Evolutionary conservation across 495 filamentous ascomycete species (phyloP).

Genomic region (Aspergillus baeticus): DNA sequence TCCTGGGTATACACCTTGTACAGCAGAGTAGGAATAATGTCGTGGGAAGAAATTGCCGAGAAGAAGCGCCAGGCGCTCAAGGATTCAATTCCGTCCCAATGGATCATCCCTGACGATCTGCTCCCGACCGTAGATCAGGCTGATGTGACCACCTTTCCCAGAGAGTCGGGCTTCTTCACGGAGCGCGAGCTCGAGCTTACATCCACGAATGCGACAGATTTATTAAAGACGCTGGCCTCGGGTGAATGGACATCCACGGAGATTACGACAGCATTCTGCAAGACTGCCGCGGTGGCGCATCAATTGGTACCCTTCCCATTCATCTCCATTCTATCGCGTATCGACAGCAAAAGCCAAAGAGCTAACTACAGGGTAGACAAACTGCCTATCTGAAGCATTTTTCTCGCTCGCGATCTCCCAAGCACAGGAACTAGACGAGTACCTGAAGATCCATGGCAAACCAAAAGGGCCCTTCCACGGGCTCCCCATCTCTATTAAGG

Average conservation of each 20-base stretch:
- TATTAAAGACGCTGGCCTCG: slow-evolving; percentile 8
- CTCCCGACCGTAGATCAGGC: slow-evolving; percentile 16
- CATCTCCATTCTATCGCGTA: slow-evolving; percentile 1
- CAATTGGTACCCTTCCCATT: slow-evolving; percentile 32
- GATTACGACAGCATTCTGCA: slow-evolving; percentile 55
- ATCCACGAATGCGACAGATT: slow-evolving; percentile 8
- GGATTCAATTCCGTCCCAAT: slow-evolving; percentile 15
- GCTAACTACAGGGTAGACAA: slow-evolving; percentile 24
- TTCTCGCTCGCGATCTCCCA: slow-evolving; percentile 38
- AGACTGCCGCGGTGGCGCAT: slow-evolving; percentile 55
- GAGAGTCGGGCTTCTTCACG: slow-evolving; percentile 20
- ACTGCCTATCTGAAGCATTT: slow-evolving; percentile 63
- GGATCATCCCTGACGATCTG: slow-evolving; percentile 14
- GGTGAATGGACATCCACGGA: slow-evolving; percentile 21
- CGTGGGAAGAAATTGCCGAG: slow-evolving; percentile 30
- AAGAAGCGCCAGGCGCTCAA: slow-evolving; percentile 14
- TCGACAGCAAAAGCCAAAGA: not conserved
- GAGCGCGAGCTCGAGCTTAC: slow-evolving; percentile 17
- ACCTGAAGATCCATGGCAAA: slow-evolving; percentile 29
- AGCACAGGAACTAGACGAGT: slow-evolving; percentile 37
- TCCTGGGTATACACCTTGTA: too few relatives aligned
- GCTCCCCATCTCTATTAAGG: slow-evolving; percentile 47
- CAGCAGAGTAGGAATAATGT: not conserved
- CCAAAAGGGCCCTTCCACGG: slow-evolving; percentile 62
- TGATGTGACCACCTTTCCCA: slow-evolving; percentile 17